phyloP scores from a whole-genome alignment of 202 grass and related monocot genomes.

The Zizania palustris region DNA sequence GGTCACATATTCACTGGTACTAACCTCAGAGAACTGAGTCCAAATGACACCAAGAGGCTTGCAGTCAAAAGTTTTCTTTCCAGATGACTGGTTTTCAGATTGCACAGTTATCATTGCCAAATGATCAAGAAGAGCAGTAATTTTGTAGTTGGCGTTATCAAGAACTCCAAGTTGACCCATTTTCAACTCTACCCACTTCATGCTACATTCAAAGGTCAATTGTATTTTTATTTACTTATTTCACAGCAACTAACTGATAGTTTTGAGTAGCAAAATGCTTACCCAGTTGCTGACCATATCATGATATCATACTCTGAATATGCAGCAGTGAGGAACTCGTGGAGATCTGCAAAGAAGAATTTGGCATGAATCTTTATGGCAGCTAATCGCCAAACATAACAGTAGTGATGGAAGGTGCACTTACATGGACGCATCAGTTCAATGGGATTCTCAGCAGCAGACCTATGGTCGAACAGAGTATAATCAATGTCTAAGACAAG shows the following conservation, averaged over 20 bases:
- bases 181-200: conserved; percentile 98
- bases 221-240: background rate
- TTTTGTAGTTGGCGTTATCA: conserved; percentile 82
- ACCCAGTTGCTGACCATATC: conserved; percentile 98
- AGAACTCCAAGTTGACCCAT: conserved; percentile 98
- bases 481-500: conserved; percentile 98
- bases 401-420: conserved; percentile 32
- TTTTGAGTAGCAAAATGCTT: conserved; percentile 25
- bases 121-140: conserved; percentile 96
- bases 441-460: conserved; percentile 79
- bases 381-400: conserved; percentile 14
- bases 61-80: conserved; percentile 74
- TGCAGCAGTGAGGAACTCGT: conserved; percentile 87
- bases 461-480: conserved; percentile 92
- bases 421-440: conserved; percentile 98
- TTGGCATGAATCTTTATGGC: background rate
- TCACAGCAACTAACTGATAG: conserved; percentile 1
- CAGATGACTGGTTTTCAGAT: conserved; percentile 51
- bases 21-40: conserved; percentile 85
- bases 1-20: background rate
- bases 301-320: conserved; percentile 98
- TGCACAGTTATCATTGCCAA: conserved; percentile 98
- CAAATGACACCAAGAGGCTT: conserved; percentile 94
- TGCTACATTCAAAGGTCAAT: conserved; percentile 54
- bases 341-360: conserved; percentile 71